Evolutionary conservation across 1,139 yeast species (phyloP), one percentile per base, ranked within the genome.

Genomic region (Taiozyma sp.): DNA sequence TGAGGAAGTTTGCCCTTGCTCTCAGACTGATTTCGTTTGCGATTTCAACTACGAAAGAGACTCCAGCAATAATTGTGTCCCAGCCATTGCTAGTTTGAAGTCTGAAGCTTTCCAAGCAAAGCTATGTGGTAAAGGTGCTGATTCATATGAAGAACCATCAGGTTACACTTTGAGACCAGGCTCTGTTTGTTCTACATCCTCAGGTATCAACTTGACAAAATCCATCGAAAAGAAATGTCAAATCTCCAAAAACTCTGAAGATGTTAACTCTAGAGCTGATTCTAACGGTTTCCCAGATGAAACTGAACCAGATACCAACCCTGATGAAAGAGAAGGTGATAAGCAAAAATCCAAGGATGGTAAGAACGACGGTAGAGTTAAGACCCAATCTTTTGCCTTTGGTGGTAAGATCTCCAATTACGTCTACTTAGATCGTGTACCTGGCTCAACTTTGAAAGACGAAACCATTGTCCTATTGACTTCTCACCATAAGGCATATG

Each of bases 11-110:
- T 91, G 97, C 68, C 71, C 74, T 12, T 91, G 97, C 72, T 69
- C 81, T 0, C 77, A 71, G 24, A 59, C 61, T 6, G 97, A 91
- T 65, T 86, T 79, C 59, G 96, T 90, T 65, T 91, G 97, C 69
- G 77, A 79, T 8, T 71, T 68, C 40, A 86, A 84, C 24, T 88
- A 84, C 63, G 55, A 67, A 16, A 66, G 61, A 40, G 69, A 75
- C 44, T 68, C 67, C 1, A 68, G 74, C 39, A 78, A 74, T 3
- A 65, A 66, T 2, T 89, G 96, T 71, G 76, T 76, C 27, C 41
- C 41, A 38, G 79, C 54, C 57, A 59, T 24, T 58, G 58, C 14
- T 57, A 60, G 47, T 57, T 55, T 57, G 50, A 29, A 36, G 7
- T n/a, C 62, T 50, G 51, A 67, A 3, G 65, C 59, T 1, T 48